Base-by-base conservation (phyloP, 1,139 yeast genomes). In the Suhomyces bokatorum region DNA sequence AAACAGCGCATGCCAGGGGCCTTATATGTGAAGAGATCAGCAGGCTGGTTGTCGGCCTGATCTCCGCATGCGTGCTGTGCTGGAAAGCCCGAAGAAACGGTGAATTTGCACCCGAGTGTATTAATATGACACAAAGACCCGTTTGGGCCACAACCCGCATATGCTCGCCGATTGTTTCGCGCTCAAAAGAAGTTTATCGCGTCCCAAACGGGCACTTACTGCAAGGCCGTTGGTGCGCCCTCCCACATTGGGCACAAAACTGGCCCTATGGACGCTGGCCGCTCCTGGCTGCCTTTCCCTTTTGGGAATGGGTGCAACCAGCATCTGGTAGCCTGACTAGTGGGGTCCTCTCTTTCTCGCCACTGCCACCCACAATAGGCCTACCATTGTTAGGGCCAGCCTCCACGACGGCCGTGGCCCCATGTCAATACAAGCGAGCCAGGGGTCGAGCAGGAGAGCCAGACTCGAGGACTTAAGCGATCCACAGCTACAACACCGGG, bases 121-220 rank as follows among this genome's bases (percentile, higher is more conserved):
- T 29, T 9, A 5, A 6, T 34, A 35, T 43, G 29, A 34, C 46
- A 43, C 46, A 43, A 43, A 43, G 12, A 13, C 46, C 40, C 36
- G 31, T 29, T 37, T 24, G 39, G 46, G 46, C 33, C 8, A 3
- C 13, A 16, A 26, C 43, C 40, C 40, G 46, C 46, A 20, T 20
- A 20, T 4, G 24, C 8, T 8, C 24, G 8, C 24, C 24, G 24
- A 20, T 20, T 20, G 24, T 20, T 17, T 20, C 24, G 24, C 24
- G 24, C 24, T 6, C 8, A 20, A 20, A 20, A 20, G 24, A 20
- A 20, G 24, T 20, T 20, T 20, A 20, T 20, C 24, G 24, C 6
- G 16, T 16, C 40, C 43, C 12, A 4, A 35, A 39, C 16, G 27
- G 38, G 46, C 29, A 9, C 6, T 4, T 12, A 13, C 22, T 3